phyloP scores from a whole-genome alignment of 805 yeast species.

The Lipomyces japonicus region DNA sequence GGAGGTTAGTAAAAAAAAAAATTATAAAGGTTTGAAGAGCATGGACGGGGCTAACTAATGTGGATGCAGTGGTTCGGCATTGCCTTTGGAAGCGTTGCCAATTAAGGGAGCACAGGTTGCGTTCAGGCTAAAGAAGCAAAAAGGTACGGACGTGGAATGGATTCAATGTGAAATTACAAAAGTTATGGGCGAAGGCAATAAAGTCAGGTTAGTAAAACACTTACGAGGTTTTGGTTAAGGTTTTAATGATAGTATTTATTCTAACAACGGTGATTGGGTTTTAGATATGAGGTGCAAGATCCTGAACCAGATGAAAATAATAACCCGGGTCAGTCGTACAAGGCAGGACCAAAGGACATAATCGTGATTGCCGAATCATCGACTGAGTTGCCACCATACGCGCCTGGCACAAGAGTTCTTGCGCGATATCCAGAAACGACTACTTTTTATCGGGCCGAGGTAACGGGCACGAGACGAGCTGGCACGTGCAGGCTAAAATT shows the following conservation, averaged over 20 bases:
- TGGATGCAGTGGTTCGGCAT: constrained; percentile 13
- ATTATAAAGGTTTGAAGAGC: background rate
- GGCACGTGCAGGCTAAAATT: constrained; percentile 76
- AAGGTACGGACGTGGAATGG: constrained; percentile 85
- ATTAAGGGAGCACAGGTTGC: constrained; percentile 75
- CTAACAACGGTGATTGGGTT: constrained; percentile 24
- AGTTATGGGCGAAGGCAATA: constrained; percentile 66
- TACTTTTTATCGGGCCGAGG: constrained; percentile 92
- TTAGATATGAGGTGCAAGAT: constrained; percentile 82
- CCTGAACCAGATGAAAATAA: constrained; percentile 96
- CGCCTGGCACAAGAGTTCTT: constrained; percentile 74
- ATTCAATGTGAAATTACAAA: constrained; percentile 87
- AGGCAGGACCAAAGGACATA: constrained; percentile 76
- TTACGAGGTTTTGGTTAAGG: no score
- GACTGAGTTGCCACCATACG: constrained; percentile 50
- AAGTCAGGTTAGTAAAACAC: constrained; percentile 32
- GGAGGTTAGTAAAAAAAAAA: constrained; percentile 18
- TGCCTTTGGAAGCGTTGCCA: constrained; percentile 10
- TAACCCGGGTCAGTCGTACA: constrained; percentile 80
- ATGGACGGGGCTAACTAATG: background rate
- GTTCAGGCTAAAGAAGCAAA: constrained; percentile 57
- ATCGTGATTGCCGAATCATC: constrained; percentile 61
- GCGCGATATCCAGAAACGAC: constrained; percentile 98
- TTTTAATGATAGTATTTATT: background rate
- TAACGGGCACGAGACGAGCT: constrained; percentile 69